These are phyloP conservation scores for Fusarium sp. DNA, from an alignment of 2,329 filamentous ascomycete species.

Conservation along the genomic window DNA sequence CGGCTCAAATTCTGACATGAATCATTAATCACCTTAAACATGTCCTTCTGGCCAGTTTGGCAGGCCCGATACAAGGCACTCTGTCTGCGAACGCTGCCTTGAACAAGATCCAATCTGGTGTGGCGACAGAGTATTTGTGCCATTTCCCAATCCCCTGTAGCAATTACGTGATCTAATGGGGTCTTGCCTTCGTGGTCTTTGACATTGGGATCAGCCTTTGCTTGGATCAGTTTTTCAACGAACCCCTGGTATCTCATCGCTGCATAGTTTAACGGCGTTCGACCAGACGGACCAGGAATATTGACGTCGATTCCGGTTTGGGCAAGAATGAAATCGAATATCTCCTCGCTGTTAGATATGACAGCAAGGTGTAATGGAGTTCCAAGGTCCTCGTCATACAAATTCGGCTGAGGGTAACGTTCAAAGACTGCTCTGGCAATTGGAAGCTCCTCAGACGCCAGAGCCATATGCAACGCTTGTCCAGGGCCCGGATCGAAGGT, in stretches of 20 bases:
- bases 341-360: neutral
- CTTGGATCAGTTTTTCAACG: neutral
- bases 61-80: neutral
- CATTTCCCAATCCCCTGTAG: neutral
- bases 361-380: neutral
- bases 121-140: neutral
- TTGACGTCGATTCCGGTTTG: neutral
- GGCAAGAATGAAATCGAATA: neutral
- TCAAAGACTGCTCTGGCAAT: neutral
- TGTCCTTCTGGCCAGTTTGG: neutral
- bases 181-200: neutral
- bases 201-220: neutral
- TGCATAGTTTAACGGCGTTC: neutral
- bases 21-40: neutral
- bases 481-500: neutral
- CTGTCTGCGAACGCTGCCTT: neutral
- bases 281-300: neutral
- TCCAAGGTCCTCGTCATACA: neutral
- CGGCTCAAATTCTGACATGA: fast-evolving
- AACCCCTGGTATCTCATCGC: neutral
- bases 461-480: neutral
- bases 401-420: neutral
- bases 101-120: neutral
- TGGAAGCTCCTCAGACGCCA: neutral
- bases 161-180: neutral